A percentile compares a stretch with the other conserved stretches of the same genome.
Conservation (phyloP, 2,329 filamentous ascomycete species). For the Pseudogymnoascus pannorum region DNA sequence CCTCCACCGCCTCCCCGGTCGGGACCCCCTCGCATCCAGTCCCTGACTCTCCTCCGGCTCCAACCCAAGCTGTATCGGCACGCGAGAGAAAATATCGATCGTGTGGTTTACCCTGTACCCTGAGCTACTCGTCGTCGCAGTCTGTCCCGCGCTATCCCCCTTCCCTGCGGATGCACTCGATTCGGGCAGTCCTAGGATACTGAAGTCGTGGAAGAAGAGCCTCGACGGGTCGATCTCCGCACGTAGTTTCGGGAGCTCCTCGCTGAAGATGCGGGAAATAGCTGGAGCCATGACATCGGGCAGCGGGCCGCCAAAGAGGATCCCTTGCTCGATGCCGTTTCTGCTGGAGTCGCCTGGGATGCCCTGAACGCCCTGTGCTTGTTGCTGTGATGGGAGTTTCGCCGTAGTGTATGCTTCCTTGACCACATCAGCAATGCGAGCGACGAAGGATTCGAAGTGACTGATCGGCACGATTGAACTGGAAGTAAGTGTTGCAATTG, state of each 20-base stretch:
- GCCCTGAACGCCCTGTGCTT: slow-evolving; percentile 9
- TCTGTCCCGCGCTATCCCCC: neutral
- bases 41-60: neutral
- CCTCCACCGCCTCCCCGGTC: slow-evolving; percentile 22
- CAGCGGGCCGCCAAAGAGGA: slow-evolving; percentile 26
- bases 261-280: slow-evolving; percentile 25
- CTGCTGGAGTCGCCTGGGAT: slow-evolving; percentile 20
- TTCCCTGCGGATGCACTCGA: slow-evolving; percentile 18
- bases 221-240: slow-evolving; percentile 29
- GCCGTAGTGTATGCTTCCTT: slow-evolving; percentile 22
- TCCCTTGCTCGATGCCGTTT: slow-evolving; percentile 27
- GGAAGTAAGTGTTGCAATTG: slow-evolving; percentile 26
- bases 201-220: slow-evolving; percentile 29
- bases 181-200: slow-evolving; percentile 24
- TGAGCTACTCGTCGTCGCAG: neutral
- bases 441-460: slow-evolving; percentile 26
- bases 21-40: slow-evolving; percentile 3
- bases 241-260: slow-evolving; percentile 21
- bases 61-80: neutral
- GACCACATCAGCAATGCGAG: slow-evolving; percentile 21
- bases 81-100: neutral
- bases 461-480: slow-evolving; percentile 24
- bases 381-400: slow-evolving; percentile 14
- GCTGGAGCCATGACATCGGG: slow-evolving; percentile 27
- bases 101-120: neutral